Conservation (phyloP, 306 rosid species). For the Chamaecrista fasciculata region DNA sequence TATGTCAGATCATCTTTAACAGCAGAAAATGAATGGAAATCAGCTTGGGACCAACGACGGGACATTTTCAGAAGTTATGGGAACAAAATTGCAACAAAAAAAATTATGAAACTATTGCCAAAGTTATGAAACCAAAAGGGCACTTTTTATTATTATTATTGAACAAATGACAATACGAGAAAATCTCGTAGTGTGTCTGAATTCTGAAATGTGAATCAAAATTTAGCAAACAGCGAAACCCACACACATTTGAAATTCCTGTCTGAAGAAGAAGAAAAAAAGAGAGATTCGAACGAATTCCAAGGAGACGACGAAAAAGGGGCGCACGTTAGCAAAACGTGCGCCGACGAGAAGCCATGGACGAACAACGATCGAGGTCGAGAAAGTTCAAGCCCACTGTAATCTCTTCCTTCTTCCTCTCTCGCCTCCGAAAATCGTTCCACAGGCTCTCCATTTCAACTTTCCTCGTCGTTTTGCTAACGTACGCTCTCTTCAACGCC, state of each 20-base stretch:
- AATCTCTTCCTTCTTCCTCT: constrained; percentile 1
- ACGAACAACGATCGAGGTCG: constrained; percentile 29
- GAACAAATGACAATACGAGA: too few species aligned
- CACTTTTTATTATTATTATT: too few species aligned
- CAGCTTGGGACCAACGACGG: too few species aligned
- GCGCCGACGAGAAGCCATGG: constrained; percentile 22
- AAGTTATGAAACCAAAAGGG: too few species aligned
- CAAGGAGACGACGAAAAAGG: not conserved
- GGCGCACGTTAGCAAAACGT: not conserved
- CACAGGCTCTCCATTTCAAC: constrained; percentile 53
- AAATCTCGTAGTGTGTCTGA: not conserved
- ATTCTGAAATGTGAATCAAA: not conserved
- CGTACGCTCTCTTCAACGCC: not conserved
- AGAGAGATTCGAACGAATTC: not conserved
- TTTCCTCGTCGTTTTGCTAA: constrained; percentile 28
- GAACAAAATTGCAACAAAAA: too few species aligned
- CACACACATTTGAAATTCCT: not conserved
- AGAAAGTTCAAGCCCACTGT: constrained; percentile 24
- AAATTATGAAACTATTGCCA: too few species aligned
- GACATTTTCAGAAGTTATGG: too few species aligned
- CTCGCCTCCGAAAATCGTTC: constrained; percentile 47
- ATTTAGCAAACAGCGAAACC: not conserved
- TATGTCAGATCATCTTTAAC: too few species aligned
- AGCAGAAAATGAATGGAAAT: too few species aligned
- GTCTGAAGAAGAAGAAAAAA: not conserved